Evolutionary conservation across 176 grass and related monocot genomes (phyloP).

Genomic region (Triticum aestivum): DNA sequence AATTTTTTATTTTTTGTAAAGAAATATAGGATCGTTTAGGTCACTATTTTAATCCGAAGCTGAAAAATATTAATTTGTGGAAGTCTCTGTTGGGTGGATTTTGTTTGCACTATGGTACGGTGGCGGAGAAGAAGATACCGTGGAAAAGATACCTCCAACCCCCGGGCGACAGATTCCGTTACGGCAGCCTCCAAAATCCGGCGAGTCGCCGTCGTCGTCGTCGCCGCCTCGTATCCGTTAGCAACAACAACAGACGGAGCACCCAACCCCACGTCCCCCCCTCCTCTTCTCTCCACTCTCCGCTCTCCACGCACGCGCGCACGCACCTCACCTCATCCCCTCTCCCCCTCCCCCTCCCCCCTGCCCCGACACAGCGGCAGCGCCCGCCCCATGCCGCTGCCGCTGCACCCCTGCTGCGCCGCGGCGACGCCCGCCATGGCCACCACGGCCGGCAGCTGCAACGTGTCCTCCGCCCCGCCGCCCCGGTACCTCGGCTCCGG

Average conservation of each 20-base stretch:
- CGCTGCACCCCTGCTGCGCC: slow-evolving; percentile 15
- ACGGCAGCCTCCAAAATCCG: neutral
- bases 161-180: slow-evolving; percentile 1
- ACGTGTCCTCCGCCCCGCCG: slow-evolving; percentile 17
- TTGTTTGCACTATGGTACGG: neutral
- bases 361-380: neutral
- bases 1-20: too few species aligned
- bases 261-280: slow-evolving; percentile 5
- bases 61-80: too few species aligned
- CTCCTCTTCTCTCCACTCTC: neutral
- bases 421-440: slow-evolving; percentile 40
- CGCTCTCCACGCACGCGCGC: neutral
- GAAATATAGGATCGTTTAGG: too few species aligned
- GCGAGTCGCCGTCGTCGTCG: neutral
- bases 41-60: too few species aligned
- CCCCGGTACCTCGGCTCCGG: neutral
- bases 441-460: neutral
- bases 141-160: neutral
- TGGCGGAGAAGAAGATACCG: neutral
- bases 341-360: neutral
- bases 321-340: neutral
- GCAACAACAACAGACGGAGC: slow-evolving; percentile 17
- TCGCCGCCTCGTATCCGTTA: neutral
- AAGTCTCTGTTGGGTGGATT: too few species aligned
- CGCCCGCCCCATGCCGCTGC: slow-evolving; percentile 12